Evolutionary conservation across 371 early-diverging fungal species (phyloP), one percentile per base, ranked within the genome.

Genomic region (Mycotypha africana): DNA sequence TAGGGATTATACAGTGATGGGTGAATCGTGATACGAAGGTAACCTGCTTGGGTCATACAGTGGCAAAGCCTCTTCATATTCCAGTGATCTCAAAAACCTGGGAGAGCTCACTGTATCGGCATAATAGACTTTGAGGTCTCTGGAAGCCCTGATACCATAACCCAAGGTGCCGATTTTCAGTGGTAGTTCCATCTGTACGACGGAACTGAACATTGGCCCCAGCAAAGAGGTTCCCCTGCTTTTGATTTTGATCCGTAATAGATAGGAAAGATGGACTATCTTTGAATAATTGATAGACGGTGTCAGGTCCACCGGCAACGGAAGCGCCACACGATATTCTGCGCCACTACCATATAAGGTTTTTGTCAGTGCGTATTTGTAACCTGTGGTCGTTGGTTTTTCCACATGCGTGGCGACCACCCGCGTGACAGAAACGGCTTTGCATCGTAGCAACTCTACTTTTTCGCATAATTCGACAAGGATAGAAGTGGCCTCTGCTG

Each of bases 101-200:
- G 64, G 68, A 0, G 53, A 42, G 6, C 31, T 26, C 14, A 34
- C 40, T 16, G 34, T 35, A 6, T 44, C 37, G 6, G 24, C 36
- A 36, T 53, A 37, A 12, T 39, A 53, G 2, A 49, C 43, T 28
- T 60, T 39, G 4, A 62, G 39, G 3, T 57, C 57, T 22, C 51
- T 44, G 14, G 67, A 54, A 7, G 63, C 60, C 7, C 60, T 50
- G 11, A 65, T 53, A 35, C 70, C 70, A 15, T 57, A 55, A 15
- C 70, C 70, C 32, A 69, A 37, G 0, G 70, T 69, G 6, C 70
- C 70, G 2, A 69, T 50, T 2, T 58, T 59, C 17, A 69, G 35
- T 7, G 65, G 63, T 0, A 62, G 15, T 2, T 56, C 58, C n/a
- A 60, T 50, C 11, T 35, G 34, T 12, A 46, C 39, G 7, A 12